Conservation (phyloP, 1,139 yeast species). For the Saccharomyces hybrid region DNA sequence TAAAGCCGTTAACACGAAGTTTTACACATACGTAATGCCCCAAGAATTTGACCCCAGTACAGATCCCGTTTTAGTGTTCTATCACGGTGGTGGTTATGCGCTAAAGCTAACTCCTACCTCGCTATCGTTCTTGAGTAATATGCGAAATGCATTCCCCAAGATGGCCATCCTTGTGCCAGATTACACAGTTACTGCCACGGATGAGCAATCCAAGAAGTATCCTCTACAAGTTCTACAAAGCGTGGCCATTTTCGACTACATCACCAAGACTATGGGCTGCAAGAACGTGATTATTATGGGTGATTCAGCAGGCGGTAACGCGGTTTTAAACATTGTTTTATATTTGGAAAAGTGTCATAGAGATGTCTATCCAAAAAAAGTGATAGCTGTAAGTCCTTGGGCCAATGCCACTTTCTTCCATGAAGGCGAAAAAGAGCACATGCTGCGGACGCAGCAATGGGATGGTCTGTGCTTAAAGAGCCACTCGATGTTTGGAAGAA, state of each 20-base stretch:
- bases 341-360: conserved; percentile 8
- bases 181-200: conserved; percentile 13
- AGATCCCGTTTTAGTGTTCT: conserved; percentile 14
- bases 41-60: conserved; percentile 10
- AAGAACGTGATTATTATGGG: conserved; percentile 17
- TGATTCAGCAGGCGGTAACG: conserved; percentile 27
- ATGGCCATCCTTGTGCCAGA: conserved; percentile 15
- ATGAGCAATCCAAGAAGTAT: conserved; percentile 1
- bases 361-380: conserved; percentile 15
- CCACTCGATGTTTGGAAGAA: conserved; percentile 11
- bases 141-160: conserved; percentile 10
- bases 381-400: conserved; percentile 25
- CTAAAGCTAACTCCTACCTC: conserved; percentile 7
- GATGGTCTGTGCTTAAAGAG: conserved; percentile 17
- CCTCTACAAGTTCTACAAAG: conserved; percentile 16
- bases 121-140: conserved; percentile 10
- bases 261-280: conserved; percentile 8
- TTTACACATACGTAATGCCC: conserved; percentile 11
- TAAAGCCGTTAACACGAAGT: background rate
- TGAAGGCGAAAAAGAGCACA: conserved; percentile 2
- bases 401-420: conserved; percentile 16
- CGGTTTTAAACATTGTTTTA: conserved; percentile 14
- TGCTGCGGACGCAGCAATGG: background rate
- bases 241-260: conserved; percentile 11
- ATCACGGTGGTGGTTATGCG: conserved; percentile 16